phyloP scores from a whole-genome alignment of 1,284 basidiomycete species.

The Boletus mariae region DNA sequence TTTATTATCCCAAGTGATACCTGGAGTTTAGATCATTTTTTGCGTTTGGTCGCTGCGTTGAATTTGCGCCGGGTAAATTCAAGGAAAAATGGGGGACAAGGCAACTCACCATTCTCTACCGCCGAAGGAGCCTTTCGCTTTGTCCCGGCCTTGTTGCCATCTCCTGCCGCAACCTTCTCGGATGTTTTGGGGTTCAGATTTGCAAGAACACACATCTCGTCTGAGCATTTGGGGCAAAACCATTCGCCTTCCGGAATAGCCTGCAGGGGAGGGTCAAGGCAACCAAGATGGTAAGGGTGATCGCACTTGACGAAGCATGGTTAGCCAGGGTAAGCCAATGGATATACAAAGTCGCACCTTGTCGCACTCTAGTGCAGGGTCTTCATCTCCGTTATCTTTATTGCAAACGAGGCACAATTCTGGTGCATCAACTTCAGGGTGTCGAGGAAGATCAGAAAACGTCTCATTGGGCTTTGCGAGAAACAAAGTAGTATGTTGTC shows the following conservation, averaged over 20 bases:
- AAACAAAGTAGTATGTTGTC: slow-evolving; percentile 83
- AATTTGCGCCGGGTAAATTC: background rate
- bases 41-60: slow-evolving; percentile 27
- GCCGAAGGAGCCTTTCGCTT: slow-evolving; percentile 27
- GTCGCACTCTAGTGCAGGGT: slow-evolving; percentile 77
- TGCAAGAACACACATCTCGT: slow-evolving; percentile 27
- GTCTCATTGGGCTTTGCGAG: slow-evolving; percentile 68
- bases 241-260: slow-evolving; percentile 87
- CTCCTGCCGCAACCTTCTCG: slow-evolving; percentile 2
- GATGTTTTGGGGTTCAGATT: slow-evolving; percentile 11
- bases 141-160: slow-evolving; percentile 16
- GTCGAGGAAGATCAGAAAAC: slow-evolving; percentile 69
- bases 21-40: slow-evolving; percentile 20
- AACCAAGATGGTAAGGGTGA: slow-evolving; percentile 81
- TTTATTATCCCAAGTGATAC: background rate
- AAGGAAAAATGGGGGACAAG: background rate
- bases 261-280: slow-evolving; percentile 74
- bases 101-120: slow-evolving; percentile 24
- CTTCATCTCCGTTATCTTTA: slow-evolving; percentile 63
- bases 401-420: slow-evolving; percentile 72
- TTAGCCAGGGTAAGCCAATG: background rate
- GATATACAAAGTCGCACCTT: slow-evolving; percentile 49
- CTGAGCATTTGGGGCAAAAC: slow-evolving; percentile 77
- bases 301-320: slow-evolving; percentile 63
- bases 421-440: slow-evolving; percentile 72